Evolutionary conservation across 768 basidiomycete genomes (phyloP).

Genomic region (Russula griseocarnosa): DNA sequence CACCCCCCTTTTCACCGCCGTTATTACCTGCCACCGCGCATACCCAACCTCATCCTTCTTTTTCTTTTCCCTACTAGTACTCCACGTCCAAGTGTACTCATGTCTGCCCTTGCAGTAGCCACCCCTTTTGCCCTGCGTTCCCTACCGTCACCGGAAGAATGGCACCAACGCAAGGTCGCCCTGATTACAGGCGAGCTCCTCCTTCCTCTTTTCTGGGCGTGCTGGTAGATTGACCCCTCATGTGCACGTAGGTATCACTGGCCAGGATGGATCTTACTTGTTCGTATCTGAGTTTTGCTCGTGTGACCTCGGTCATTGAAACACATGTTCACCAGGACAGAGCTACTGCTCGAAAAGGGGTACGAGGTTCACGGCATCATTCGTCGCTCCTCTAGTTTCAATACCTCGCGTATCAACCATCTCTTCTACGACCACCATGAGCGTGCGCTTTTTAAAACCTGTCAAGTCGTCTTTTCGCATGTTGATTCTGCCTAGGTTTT

Average conservation of each 20-base stretch:
- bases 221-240: conserved; percentile 21
- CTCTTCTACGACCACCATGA: conserved; percentile 92
- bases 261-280: conserved; percentile 95
- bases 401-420: conserved; percentile 91
- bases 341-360: conserved; percentile 79
- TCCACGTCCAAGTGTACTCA: conserved; percentile 28
- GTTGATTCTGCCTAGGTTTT: conserved; percentile 31
- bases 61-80: not conserved
- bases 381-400: conserved; percentile 96
- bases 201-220: conserved; percentile 4
- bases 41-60: not conserved
- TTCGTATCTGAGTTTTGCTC: conserved; percentile 40
- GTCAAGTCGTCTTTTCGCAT: conserved; percentile 1
- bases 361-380: conserved; percentile 96
- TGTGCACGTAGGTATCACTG: conserved; percentile 72
- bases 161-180: conserved; percentile 87
- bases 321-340: conserved; percentile 51
- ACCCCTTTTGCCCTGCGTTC: conserved; percentile 41
- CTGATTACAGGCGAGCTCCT: conserved; percentile 72
- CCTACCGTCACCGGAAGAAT: conserved; percentile 75
- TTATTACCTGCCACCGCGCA: not conserved
- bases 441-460: conserved; percentile 45
- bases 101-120: conserved; percentile 39
- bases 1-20: not conserved
- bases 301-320: conserved; percentile 21